Percentiles rank a stretch among this genome's conserved stretches.
These are phyloP conservation scores for Neurospora africana DNA, from an alignment of 495 filamentous ascomycete genomes.

Conservation along the genomic window DNA sequence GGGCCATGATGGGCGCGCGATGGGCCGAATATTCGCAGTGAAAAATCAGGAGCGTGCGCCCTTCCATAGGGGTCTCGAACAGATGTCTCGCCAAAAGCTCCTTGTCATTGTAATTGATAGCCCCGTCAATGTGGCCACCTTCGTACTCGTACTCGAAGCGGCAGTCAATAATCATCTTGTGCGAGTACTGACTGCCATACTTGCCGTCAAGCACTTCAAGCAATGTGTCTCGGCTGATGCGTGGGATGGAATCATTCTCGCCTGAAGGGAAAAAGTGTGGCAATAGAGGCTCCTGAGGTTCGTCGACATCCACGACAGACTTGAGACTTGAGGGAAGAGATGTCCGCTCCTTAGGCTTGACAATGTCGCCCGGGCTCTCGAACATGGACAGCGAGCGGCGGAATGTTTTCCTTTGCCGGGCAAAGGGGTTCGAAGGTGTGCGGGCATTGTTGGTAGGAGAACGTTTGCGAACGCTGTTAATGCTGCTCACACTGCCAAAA, in stretches of 20 bases:
- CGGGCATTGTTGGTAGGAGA: conserved; percentile 64
- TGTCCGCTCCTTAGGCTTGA: conserved; percentile 53
- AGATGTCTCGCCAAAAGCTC: conserved; percentile 69
- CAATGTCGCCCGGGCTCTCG: conserved; percentile 78
- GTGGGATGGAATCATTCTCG: conserved; percentile 71
- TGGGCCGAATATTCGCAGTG: conserved; percentile 99
- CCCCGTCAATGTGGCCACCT: conserved; percentile 87
- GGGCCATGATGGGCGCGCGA: conserved; percentile 93
- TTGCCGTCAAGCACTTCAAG: conserved; percentile 79
- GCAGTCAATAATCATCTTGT: conserved; percentile 83
- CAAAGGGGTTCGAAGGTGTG: conserved; percentile 58
- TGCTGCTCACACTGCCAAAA: conserved; percentile 34
- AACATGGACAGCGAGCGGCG: conserved; percentile 95
- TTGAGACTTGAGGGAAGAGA: conserved; percentile 42
- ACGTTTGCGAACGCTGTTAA: conserved; percentile 47
- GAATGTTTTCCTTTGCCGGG: conserved; percentile 77
- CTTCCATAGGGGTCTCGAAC: conserved; percentile 52
- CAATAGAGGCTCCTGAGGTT: conserved; percentile 55
- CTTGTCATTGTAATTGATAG: conserved; percentile 93
- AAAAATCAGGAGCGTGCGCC: conserved; percentile 72
- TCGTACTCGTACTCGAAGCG: conserved; percentile 98
- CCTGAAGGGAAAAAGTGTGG: conserved; percentile 80
- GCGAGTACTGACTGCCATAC: conserved; percentile 60
- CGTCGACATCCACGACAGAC: conserved; percentile 66
- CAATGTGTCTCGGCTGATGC: conserved; percentile 71